Base-by-base conservation (phyloP, 1,284 basidiomycete genomes). In the Singerocomus inundabilis region DNA sequence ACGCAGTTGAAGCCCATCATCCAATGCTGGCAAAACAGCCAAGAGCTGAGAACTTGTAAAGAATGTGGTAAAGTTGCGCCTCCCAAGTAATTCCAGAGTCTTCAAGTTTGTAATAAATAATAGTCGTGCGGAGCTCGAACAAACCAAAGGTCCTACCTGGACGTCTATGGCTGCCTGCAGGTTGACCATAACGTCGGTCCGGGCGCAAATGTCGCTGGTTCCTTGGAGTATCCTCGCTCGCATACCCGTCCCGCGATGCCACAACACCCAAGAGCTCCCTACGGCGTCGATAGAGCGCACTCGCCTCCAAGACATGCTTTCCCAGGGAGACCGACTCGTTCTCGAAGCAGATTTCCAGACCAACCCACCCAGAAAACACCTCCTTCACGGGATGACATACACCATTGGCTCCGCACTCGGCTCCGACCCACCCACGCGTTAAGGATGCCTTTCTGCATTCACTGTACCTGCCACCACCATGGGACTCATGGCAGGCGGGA, bases 1-100 rank as follows among this genome's bases (percentile, higher is more conserved):
- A 90, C 89, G 5, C 94, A 98, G 72, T 78, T 98, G 54, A 97
- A 97, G 73, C 91, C 93, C 1, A 77, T 95, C 48, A 98, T 99
- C 54, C 76, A 90, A 57, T 72, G 78, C 44, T 95, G 92, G 92
- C 79, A 80, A 72, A 61, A 61, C 18, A 74, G 81, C 57, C 78
- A 81, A 53, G 76, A 77, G 12, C 63, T 84, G 48, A 77, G 93
- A 46, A 84, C 72, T 51, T 95, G 93, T 66, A 72, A 74, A 12
- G 72, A 72, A 48, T 95, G 93, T 63, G 87, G 88, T 2, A 69
- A 71, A 24, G 73, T 88, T 3, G 90, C 91, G 0, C 73, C 78
- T 44, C 72, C 81, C 3, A 87, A 85, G 69, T 88, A 70, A 39
- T 42, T 26, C 13, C 38, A 31, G 4, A 38, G 30, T n/a, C n/a